Evolutionary conservation across 805 yeast genomes (phyloP).

Genomic region (Wickerhamiella dianesei): DNA sequence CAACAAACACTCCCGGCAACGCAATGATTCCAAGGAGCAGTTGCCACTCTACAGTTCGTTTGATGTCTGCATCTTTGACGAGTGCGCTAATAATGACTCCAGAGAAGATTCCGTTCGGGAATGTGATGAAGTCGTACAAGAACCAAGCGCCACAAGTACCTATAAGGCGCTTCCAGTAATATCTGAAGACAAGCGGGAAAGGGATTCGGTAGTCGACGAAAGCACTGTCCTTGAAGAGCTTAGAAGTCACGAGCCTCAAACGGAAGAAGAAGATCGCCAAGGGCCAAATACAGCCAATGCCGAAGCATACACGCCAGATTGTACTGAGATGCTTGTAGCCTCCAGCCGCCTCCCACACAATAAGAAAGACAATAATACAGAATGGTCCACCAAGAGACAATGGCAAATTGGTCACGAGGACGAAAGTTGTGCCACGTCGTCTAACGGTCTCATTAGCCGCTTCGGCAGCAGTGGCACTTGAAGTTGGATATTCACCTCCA

Average conservation of each 20-base stretch:
- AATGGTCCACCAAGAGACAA: constrained; percentile 69
- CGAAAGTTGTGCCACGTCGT: constrained; percentile 49
- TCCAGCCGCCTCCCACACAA: constrained; percentile 48
- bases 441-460: constrained; percentile 54
- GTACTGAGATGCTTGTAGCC: constrained; percentile 30
- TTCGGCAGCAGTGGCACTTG: constrained; percentile 53
- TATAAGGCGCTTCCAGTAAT: constrained; percentile 51
- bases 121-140: constrained; percentile 66
- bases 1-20: constrained; percentile 59
- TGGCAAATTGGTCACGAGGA: constrained; percentile 59
- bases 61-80: constrained; percentile 29
- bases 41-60: constrained; percentile 61
- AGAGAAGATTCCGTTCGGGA: constrained; percentile 64
- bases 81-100: constrained; percentile 43
- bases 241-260: constrained; percentile 52
- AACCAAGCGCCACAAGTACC: constrained; percentile 73
- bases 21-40: constrained; percentile 50
- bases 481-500: constrained; percentile 64
- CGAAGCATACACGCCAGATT: constrained; percentile 60
- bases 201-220: constrained; percentile 41
- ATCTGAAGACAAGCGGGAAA: constrained; percentile 46
- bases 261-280: constrained; percentile 59
- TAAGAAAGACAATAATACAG: constrained; percentile 50
- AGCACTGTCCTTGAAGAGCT: constrained; percentile 49
- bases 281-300: constrained; percentile 66